phyloP scores from a whole-genome alignment of 345 rosid genomes.

The Tarenaya hassleriana region DNA sequence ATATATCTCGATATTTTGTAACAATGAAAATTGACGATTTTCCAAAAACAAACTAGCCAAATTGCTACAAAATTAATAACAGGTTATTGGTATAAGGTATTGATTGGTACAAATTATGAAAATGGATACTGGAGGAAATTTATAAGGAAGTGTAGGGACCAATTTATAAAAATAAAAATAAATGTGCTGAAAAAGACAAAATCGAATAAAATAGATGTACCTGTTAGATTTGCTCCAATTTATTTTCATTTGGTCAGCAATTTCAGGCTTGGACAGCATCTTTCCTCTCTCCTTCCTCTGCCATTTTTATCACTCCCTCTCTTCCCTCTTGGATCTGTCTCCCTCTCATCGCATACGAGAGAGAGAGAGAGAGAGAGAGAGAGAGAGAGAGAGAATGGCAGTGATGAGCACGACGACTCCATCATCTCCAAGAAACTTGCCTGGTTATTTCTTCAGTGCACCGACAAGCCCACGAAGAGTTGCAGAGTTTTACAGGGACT shows the following conservation, averaged over 20 bases:
- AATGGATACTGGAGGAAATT: too few species aligned
- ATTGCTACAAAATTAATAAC: too few species aligned
- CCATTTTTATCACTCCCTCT: conserved; percentile 19
- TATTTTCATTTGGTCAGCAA: conserved; percentile 32
- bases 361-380: neutral
- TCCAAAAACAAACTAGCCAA: too few species aligned
- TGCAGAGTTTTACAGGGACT: conserved; percentile 46
- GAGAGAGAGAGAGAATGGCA: conserved; percentile 30
- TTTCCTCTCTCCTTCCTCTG: conserved; percentile 21
- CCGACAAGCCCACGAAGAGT: conserved; percentile 69
- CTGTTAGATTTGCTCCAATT: neutral
- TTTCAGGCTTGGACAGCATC: conserved; percentile 23
- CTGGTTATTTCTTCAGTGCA: conserved; percentile 55
- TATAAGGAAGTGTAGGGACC: too few species aligned
- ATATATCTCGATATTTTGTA: too few species aligned
- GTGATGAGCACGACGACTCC: conserved; percentile 63
- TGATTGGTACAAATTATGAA: too few species aligned
- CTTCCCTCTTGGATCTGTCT: conserved; percentile 11
- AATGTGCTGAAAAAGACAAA: too few species aligned
- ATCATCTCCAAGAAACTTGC: conserved; percentile 54
- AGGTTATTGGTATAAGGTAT: too few species aligned
- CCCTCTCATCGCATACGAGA: neutral
- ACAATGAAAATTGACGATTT: too few species aligned
- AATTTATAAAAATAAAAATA: too few species aligned
- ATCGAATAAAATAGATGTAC: neutral